A percentile compares a stretch with the other conserved stretches of the same genome.
Conservation (phyloP, 441 rosid genomes). For the Gossypium trilobum region DNA sequence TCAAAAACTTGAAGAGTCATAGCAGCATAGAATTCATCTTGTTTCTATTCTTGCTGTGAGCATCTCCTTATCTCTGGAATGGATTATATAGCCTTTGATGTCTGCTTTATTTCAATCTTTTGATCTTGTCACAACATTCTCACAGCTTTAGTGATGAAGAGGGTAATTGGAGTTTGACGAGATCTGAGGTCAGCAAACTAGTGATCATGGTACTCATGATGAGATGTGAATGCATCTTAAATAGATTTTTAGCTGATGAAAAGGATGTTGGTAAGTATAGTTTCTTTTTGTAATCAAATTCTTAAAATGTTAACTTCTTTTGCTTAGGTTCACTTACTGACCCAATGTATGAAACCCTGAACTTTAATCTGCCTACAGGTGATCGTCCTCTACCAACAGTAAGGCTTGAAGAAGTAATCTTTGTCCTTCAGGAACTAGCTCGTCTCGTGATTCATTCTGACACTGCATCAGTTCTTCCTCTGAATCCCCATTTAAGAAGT, state of each 20-base stretch:
- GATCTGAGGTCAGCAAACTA: constrained; percentile 70
- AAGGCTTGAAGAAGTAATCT: constrained; percentile 75
- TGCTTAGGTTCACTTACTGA: neutral
- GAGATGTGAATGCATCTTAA: constrained; percentile 73
- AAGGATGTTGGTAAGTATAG: constrained; percentile 48
- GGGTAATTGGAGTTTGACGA: constrained; percentile 47
- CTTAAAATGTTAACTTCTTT: neutral
- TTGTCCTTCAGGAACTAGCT: constrained; percentile 60
- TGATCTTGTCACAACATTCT: neutral
- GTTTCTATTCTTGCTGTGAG: neutral
- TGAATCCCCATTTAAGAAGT: constrained; percentile 47
- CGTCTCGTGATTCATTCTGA: constrained; percentile 53
- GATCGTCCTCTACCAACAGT: constrained; percentile 54
- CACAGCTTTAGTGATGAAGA: constrained; percentile 23
- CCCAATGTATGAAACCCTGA: constrained; percentile 12
- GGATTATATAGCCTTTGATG: neutral
- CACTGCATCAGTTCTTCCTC: constrained; percentile 62
- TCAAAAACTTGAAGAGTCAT: neutral
- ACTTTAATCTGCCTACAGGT: constrained; percentile 35
- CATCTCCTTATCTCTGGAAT: neutral
- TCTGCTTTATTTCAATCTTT: neutral
- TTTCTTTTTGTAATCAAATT: neutral
- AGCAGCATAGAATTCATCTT: neutral
- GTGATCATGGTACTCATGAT: constrained; percentile 50
- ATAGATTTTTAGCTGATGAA: constrained; percentile 66